Conservation (phyloP, 1,284 basidiomycete genomes). For the Heterobasidion occidentale region DNA sequence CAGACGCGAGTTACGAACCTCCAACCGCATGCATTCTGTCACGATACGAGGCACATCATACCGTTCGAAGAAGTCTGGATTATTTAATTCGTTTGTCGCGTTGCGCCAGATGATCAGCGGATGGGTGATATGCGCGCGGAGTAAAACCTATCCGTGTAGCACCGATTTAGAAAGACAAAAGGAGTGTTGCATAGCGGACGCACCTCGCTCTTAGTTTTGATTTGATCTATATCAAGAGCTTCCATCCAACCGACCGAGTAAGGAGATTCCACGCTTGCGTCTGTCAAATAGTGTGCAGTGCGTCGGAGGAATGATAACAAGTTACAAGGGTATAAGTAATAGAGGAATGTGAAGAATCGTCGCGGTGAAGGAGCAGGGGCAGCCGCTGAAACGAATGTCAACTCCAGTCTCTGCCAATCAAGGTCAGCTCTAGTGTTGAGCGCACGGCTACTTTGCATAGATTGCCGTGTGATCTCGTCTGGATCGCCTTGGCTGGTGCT, state of each 20-base stretch:
- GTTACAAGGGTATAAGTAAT: slow-evolving; percentile 86
- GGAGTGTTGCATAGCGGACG: slow-evolving; percentile 7
- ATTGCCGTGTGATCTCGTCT: slow-evolving; percentile 26
- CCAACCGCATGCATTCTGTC: slow-evolving; percentile 66
- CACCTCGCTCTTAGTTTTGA: slow-evolving; percentile 63
- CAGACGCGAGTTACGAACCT: slow-evolving; percentile 36
- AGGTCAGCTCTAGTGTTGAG: slow-evolving; percentile 33
- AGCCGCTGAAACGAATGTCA: slow-evolving; percentile 40
- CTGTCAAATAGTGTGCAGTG: slow-evolving; percentile 55
- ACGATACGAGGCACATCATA: slow-evolving; percentile 63
- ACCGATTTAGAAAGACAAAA: not conserved
- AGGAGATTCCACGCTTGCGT: slow-evolving; percentile 40
- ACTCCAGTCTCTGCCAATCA: slow-evolving; percentile 57
- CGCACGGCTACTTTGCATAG: slow-evolving; percentile 18
- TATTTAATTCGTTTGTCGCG: slow-evolving; percentile 52
- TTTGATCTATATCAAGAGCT: slow-evolving; percentile 60
- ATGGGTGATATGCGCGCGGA: slow-evolving; percentile 71
- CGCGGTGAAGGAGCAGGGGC: slow-evolving; percentile 48
- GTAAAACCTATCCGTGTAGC: slow-evolving; percentile 39
- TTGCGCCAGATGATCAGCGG: slow-evolving; percentile 64
- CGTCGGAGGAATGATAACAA: slow-evolving; percentile 65
- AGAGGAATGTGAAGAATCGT: slow-evolving; percentile 70
- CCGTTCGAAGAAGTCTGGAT: slow-evolving; percentile 57
- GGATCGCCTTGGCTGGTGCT: slow-evolving; percentile 16
- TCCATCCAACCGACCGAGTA: slow-evolving; percentile 58